Conservation (phyloP, 306 rosid species). For the Cucumis melo region DNA sequence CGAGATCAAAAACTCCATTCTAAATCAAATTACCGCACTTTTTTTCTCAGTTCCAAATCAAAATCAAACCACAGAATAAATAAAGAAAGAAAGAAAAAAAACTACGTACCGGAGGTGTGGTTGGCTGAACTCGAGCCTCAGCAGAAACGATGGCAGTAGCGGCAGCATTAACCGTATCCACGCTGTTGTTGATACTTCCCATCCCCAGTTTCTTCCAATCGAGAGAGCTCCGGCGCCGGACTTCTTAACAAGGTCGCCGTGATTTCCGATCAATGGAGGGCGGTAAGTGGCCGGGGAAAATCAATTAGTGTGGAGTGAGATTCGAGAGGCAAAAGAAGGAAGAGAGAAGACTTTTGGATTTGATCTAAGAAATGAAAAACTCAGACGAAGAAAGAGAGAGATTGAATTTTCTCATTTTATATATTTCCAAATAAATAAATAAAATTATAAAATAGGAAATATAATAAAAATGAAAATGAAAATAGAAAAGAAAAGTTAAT, state of each 20-base stretch:
- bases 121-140: conserved; percentile 73
- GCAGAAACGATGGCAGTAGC: conserved; percentile 88
- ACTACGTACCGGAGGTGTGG: conserved; percentile 37
- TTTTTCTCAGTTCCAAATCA: conserved; percentile 6
- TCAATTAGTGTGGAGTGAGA: not conserved
- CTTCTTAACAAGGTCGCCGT: not conserved
- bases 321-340: not conserved
- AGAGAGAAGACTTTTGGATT: conserved; percentile 1
- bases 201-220: conserved; percentile 16
- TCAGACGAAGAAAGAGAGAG: not conserved
- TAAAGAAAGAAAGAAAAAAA: not conserved
- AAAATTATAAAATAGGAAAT: not conserved
- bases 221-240: not conserved
- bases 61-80: not conserved
- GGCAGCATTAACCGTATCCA: conserved; percentile 81
- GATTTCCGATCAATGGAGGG: not conserved
- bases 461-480: not conserved
- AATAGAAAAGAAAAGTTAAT: not conserved
- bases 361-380: conserved; percentile 11
- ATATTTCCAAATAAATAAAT: not conserved
- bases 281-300: not conserved
- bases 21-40: not conserved
- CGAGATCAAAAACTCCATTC: not conserved
- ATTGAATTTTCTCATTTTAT: not conserved
- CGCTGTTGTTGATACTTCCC: conserved; percentile 53